Base-by-base conservation (phyloP, 1,284 basidiomycete species). In the Austroboletus niveus region DNA sequence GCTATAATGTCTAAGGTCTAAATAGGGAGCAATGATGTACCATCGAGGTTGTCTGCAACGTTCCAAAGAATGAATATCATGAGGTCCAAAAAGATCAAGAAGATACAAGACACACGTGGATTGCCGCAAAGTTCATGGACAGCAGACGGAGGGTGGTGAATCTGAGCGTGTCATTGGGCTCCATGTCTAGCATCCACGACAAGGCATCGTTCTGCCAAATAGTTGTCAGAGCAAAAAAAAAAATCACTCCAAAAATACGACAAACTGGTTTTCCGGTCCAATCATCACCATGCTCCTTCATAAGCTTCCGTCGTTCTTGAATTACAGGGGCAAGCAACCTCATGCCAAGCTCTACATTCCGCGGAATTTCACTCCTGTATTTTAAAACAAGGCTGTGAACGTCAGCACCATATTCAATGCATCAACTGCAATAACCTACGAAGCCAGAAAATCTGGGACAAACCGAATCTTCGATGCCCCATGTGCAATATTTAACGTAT, bases 191-290 rank as follows among this genome's bases (percentile, higher is more conserved):
- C n/a, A 17, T 20, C 29, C 30, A 32, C 8, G 42, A 15, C 7
- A 43, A 31, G 2, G 31, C 2, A 32, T 43, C 30, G 4, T 43
- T 43, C 42, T 32, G 7, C 7, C 6, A 17, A 30, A 14, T 10
- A 12, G 14, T 15, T 3, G 2, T 14, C n/a, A 31, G 31, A 20
- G 15, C 72, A n/a, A n/a, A 73, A 29, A 17, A 2, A 10, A 2
- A 34, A 24, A 11, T 4, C 7, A 20, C 15, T 36, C 1, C 14
- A 35, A 11, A 17, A n/a, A 29, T 24, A 11, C 2, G 10, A 60
- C 67, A 2, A 50, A 73, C 74, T 31, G 73, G 71, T 55, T 68
- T 72, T 20, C 68, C 71, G 4, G 65, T 48, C 68, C 69, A 75
- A 40, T 71, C 63, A 2, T 65, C 58, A 1, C 73, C 75, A 45